These are phyloP conservation scores for Microcos paniculata DNA, from an alignment of 345 rosid species.

Conservation along the genomic window DNA sequence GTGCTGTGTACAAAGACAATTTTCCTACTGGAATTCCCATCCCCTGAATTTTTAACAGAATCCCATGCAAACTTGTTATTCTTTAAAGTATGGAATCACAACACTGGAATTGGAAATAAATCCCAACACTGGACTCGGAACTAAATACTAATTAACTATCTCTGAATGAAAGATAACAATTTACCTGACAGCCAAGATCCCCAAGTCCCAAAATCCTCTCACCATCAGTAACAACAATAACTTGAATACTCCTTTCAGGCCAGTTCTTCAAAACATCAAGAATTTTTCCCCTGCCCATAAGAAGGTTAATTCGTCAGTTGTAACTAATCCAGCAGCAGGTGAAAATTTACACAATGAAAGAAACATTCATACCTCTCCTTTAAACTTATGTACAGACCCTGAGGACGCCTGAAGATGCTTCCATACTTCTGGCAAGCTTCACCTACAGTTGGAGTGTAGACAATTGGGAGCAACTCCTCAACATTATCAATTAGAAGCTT, in stretches of 20 bases:
- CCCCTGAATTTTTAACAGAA: conserved; percentile 42
- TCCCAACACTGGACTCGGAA: not conserved
- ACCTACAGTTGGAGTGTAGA: conserved; percentile 93
- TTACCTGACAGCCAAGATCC: conserved; percentile 98
- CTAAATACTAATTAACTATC: not conserved
- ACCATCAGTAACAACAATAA: conserved; percentile 92
- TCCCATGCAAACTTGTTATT: not conserved
- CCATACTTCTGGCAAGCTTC: conserved; percentile 98
- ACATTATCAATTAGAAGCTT: conserved; percentile 85
- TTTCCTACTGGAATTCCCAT: conserved; percentile 96
- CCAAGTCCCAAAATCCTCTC: conserved; percentile 95
- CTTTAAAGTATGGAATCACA: not conserved
- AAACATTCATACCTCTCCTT: conserved; percentile 65
- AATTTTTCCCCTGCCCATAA: conserved; percentile 66
- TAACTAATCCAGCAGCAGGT: not conserved
- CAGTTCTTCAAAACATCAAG: conserved; percentile 91
- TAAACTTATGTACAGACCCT: conserved; percentile 90
- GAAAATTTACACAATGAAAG: not conserved
- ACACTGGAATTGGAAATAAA: not conserved
- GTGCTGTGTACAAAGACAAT: conserved; percentile 79
- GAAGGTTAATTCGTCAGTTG: not conserved
- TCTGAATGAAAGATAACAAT: not conserved
- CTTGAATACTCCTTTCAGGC: conserved; percentile 85
- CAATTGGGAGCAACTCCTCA: conserved; percentile 89
- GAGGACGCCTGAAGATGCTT: conserved; percentile 90